Evolutionary conservation across 2,329 filamentous ascomycete genomes (phyloP).

Genomic region (Fusarium hostae): DNA sequence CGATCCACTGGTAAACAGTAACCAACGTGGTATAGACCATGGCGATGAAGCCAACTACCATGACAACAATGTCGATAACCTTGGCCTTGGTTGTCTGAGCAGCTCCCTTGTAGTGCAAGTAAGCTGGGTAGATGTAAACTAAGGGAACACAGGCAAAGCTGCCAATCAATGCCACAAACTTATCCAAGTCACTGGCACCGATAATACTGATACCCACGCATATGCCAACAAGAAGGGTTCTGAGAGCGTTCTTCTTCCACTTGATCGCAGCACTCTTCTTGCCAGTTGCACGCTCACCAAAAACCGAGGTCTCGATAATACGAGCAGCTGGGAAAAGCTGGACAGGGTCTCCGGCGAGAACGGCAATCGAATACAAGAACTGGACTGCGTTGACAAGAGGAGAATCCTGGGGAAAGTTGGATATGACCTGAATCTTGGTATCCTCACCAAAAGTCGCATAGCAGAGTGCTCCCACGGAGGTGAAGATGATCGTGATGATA

Average conservation of each 20-base stretch:
- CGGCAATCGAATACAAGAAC: constrained; percentile 77
- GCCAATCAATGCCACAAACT: constrained; percentile 79
- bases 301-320: constrained; percentile 75
- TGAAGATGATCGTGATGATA: constrained; percentile 78
- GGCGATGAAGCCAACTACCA: constrained; percentile 70
- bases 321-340: constrained; percentile 79
- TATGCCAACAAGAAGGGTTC: constrained; percentile 65
- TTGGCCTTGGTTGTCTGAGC: constrained; percentile 68
- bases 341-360: constrained; percentile 78
- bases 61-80: constrained; percentile 69
- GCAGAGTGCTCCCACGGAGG: constrained; percentile 76
- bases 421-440: constrained; percentile 79
- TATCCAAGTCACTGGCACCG: constrained; percentile 76
- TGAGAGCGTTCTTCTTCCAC: constrained; percentile 80
- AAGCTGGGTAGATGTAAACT: constrained; percentile 81
- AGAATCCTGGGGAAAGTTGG: constrained; percentile 77
- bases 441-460: constrained; percentile 77
- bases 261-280: constrained; percentile 73
- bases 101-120: constrained; percentile 74
- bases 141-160: constrained; percentile 79
- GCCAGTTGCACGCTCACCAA: constrained; percentile 72
- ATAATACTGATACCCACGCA: constrained; percentile 71
- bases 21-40: constrained; percentile 79
- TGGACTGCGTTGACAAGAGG: constrained; percentile 81
- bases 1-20: constrained; percentile 58